Percentiles rank a stretch among this genome's conserved stretches.
Evolutionary conservation across 768 basidiomycete species (phyloP).

Genomic region (Amanita fuliginea): DNA sequence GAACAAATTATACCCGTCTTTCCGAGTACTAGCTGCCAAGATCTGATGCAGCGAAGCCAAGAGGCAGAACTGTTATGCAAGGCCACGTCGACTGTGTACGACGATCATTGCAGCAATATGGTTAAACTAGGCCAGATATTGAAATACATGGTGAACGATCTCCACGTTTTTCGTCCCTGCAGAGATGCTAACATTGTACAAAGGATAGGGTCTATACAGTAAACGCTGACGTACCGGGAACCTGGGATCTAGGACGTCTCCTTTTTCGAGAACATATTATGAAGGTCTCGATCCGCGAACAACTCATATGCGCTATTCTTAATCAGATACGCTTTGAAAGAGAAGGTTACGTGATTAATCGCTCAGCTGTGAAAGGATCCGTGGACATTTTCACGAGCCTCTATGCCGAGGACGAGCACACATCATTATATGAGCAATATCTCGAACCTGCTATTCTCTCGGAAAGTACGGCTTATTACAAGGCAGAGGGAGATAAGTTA

Average conservation of each 20-base stretch:
- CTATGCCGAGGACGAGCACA: constrained; percentile 32
- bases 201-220: constrained; percentile 89
- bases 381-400: constrained; percentile 78
- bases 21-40: constrained; percentile 55
- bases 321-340: constrained; percentile 85
- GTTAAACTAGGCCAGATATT: constrained; percentile 79
- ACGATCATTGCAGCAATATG: constrained; percentile 88
- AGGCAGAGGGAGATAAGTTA: constrained; percentile 57
- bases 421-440: constrained; percentile 69
- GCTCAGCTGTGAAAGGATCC: constrained; percentile 83
- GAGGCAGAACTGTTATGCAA: constrained; percentile 83
- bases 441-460: constrained; percentile 75
- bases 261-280: constrained; percentile 82
- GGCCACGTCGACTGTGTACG: constrained; percentile 79
- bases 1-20: constrained; percentile 75
- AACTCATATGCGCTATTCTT: constrained; percentile 74
- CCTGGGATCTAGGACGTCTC: constrained; percentile 70
- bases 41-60: constrained; percentile 65
- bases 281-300: constrained; percentile 69
- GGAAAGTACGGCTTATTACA: constrained; percentile 75
- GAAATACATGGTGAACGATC: constrained; percentile 81
- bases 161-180: not conserved
- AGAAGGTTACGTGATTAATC: constrained; percentile 82
- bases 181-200: not conserved
- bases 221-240: constrained; percentile 63